Evolutionary conservation across 2,329 filamentous ascomycete species (phyloP).

Genomic region (Stachybotrys echinatus): DNA sequence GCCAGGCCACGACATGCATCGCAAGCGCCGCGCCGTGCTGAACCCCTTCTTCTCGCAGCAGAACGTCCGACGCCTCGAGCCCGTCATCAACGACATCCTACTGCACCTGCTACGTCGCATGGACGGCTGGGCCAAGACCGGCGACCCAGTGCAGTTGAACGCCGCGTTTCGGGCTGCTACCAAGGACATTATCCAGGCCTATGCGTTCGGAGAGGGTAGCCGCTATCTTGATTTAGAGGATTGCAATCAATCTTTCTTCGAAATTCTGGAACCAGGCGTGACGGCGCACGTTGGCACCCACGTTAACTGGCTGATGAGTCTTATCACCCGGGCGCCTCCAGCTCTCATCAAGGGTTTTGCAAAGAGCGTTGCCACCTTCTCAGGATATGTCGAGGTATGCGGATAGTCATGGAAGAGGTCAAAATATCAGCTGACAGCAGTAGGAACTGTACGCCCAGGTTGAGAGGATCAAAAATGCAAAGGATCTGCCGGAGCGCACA

Average conservation of each 20-base stretch:
- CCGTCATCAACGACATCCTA: constrained; percentile 24
- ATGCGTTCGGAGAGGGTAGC: constrained; percentile 13
- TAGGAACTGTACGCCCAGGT: constrained; percentile 7
- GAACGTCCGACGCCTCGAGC: constrained; percentile 28
- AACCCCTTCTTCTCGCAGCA: constrained; percentile 37
- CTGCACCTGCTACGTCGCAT: constrained; percentile 18
- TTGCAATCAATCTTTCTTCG: constrained; percentile 20
- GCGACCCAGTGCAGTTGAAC: constrained; percentile 4
- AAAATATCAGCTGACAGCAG: neutral
- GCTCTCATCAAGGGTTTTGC: constrained; percentile 12
- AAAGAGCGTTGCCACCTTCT: constrained; percentile 3
- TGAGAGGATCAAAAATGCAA: constrained; percentile 5
- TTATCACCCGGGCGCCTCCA: constrained; percentile 13
- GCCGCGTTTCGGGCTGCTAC: constrained; percentile 8
- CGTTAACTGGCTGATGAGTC: constrained; percentile 11
- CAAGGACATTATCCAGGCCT: constrained; percentile 13
- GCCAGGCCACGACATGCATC: constrained; percentile 32
- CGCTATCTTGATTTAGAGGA: constrained; percentile 22
- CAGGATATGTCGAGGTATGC: neutral
- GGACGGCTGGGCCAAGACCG: constrained; percentile 6
- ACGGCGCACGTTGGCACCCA: constrained; percentile 15
- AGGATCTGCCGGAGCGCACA: constrained; percentile 6
- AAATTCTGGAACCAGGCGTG: constrained; percentile 9
- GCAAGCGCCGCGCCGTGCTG: constrained; percentile 31
- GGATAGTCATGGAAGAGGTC: constrained; percentile 4